Evolutionary conservation across 306 rosid genomes (phyloP), one percentile per base, ranked within the genome.

Genomic region (Quercus alba): DNA sequence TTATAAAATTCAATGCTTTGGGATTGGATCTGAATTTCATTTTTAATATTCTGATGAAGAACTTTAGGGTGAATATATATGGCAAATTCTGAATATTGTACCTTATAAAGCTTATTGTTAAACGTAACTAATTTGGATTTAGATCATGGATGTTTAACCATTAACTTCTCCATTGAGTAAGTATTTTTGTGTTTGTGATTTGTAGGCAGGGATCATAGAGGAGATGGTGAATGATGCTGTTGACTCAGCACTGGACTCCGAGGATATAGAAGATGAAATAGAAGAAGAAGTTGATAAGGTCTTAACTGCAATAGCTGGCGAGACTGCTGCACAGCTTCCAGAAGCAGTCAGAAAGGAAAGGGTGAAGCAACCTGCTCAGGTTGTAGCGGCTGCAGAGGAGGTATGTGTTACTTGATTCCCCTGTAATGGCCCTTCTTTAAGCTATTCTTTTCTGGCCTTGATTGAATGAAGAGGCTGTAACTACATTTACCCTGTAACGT

Each of bases 201-300:
- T 64, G 59, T 26, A 96, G 99, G 98, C 99, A 5, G 98, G 99
- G 71, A 97, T 96, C 17, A 96, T 96, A n/a, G 99, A 96, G 82
- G 99, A 93, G 86, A 72, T 91, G 3, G 94, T 96, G 67, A 96
- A 81, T 30, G 99, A 96, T 79, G 90, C 94, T 11, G 89, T 96
- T 26, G 99, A 96, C 83, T 14, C 93, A 1, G 93, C 98, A 25
- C 81, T 96, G 20, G 99, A 96, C 79, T 89, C 97, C 0, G 99
- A 96, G 81, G 99, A 93, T 75, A 91, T 93, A 62, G 99, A 93
- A 81, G 98, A 96, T 46, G 99, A 95, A 87, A 95, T 85, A 74
- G 99, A 95, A 82, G 99, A 95, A 84, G 99, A 95, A 80, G 98
- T 96, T 21, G 99, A 96, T 46, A 96, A 96, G 81, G 97, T 96